Evolutionary conservation across 2,329 filamentous ascomycete genomes (phyloP), one percentile per base, ranked within the genome.

Genomic region (Fusarium haematococcum): DNA sequence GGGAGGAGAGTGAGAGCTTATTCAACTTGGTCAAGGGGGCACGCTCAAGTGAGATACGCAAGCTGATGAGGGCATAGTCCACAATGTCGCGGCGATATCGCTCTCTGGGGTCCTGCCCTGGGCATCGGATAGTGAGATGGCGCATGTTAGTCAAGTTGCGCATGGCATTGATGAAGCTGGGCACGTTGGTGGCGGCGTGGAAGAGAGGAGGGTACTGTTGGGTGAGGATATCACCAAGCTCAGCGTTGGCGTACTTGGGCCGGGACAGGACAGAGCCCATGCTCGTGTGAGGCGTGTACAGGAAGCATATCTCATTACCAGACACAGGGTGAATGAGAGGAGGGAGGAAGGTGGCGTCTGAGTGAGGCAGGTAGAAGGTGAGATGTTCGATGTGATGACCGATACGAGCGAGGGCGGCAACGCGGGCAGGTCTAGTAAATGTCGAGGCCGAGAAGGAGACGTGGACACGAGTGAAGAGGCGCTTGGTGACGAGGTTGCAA

Each of bases 131-230:
- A 58, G 90, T 92, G 68, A 98, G 86, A 80, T 96, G 93, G 54
- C 90, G 87, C 77, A 98, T 85, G 77, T 92, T 93, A 67, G 90
- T 85, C 78, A 97, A 82, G 71, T 91, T 86, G 39, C 88, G 89
- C 80, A 97, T 87, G 58, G 93, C 93, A 73, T 91, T 88, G 77
- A 96, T 91, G 84, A 98, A 97, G 43, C 94, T 93, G 6, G 93
- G 90, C 8, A 97, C 92, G 80, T 98, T 97, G 70, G 94, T 96
- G 9, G 95, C 94, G 8, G 95, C 94, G 80, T 98, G 95, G 84
- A 97, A 97, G 4, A 97, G 85, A 7, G 95, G 94, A 62, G 94
- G 94, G 79, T 97, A 97, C 83, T 97, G 95, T 80, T 94, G 91
- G 16, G 94, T 94, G 70, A 97, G 87, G 68, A 97, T 88, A 79